These are phyloP conservation scores for Suhomyces yuchorum DNA, from an alignment of 1,139 yeast species.

Conservation along the genomic window DNA sequence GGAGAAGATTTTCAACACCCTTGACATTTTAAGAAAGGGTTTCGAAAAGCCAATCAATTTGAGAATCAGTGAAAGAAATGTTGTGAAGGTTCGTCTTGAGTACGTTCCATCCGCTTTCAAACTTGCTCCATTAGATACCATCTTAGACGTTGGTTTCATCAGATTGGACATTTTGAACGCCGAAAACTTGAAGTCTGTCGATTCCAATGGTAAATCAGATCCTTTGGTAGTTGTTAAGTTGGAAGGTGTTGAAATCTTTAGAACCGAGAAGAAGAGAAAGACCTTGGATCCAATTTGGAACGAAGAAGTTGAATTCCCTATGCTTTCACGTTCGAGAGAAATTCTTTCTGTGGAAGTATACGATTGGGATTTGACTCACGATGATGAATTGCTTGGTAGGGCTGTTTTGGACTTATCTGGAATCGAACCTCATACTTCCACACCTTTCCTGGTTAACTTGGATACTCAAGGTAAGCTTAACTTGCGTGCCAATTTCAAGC, in stretches of 20 bases:
- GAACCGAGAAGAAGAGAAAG: conserved; percentile 63
- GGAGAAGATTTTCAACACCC: conserved; percentile 52
- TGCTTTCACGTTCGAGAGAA: conserved; percentile 63
- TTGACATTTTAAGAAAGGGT: conserved; percentile 54
- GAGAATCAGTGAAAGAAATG: conserved; percentile 45
- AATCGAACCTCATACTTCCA: conserved; percentile 46
- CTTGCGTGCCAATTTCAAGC: conserved; percentile 56
- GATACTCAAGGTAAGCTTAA: conserved; percentile 63
- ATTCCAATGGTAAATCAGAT: conserved; percentile 75
- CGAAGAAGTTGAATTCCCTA: conserved; percentile 57
- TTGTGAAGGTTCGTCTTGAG: conserved; percentile 53
- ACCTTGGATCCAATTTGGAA: conserved; percentile 73
- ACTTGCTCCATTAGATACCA: conserved; percentile 59
- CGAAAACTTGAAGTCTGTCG: conserved; percentile 55
- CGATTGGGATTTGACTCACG: conserved; percentile 81
- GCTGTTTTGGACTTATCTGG: conserved; percentile 52
- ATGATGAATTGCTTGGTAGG: conserved; percentile 59
- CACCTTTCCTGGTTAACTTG: conserved; percentile 51
- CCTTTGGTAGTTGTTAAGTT: conserved; percentile 57
- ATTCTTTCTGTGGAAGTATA: conserved; percentile 50
- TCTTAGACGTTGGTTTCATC: conserved; percentile 66
- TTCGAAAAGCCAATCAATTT: conserved; percentile 50
- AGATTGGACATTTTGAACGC: conserved; percentile 60
- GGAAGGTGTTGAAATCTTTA: conserved; percentile 56
- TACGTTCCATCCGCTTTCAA: conserved; percentile 59